phyloP scores from a whole-genome alignment of 768 basidiomycete species.

The Tremella fuciformis region DNA sequence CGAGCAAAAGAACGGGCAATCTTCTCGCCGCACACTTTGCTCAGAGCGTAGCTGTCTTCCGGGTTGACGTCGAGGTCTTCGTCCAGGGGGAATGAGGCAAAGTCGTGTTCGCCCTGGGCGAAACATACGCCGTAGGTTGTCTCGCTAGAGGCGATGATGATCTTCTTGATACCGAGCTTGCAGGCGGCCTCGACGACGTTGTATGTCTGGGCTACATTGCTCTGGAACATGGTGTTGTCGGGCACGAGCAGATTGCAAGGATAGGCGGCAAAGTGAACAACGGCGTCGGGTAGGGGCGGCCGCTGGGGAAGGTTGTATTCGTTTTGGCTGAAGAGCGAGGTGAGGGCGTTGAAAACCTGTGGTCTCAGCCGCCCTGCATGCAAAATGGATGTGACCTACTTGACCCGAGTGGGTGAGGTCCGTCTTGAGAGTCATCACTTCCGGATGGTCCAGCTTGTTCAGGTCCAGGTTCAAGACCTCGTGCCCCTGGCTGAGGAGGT shows the following conservation, averaged over 20 bases:
- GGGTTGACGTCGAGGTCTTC: conserved; percentile 29
- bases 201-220: conserved; percentile 43
- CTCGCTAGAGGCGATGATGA: conserved; percentile 46
- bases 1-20: conserved; percentile 42
- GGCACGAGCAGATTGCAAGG: conserved; percentile 48
- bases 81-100: conserved; percentile 43
- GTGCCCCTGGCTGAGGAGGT: conserved; percentile 45
- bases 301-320: conserved; percentile 39
- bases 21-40: conserved; percentile 46
- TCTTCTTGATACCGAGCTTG: conserved; percentile 47
- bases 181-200: conserved; percentile 49
- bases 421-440: conserved; percentile 47
- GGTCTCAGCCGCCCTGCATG: too few species aligned
- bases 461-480: conserved; percentile 50
- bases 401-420: conserved; percentile 48
- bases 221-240: conserved; percentile 40
- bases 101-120: conserved; percentile 47
- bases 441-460: conserved; percentile 35
- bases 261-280: conserved; percentile 49
- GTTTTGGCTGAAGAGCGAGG: conserved; percentile 37
- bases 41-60: conserved; percentile 41
- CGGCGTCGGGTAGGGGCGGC: conserved; percentile 28
- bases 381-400: background rate
- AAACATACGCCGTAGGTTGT: conserved; percentile 50
- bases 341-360: conserved; percentile 46